Percentiles rank a stretch among this genome's conserved stretches.
Conservation (phyloP, 352 stramenopile genomes). For the Peronospora farinosa region DNA sequence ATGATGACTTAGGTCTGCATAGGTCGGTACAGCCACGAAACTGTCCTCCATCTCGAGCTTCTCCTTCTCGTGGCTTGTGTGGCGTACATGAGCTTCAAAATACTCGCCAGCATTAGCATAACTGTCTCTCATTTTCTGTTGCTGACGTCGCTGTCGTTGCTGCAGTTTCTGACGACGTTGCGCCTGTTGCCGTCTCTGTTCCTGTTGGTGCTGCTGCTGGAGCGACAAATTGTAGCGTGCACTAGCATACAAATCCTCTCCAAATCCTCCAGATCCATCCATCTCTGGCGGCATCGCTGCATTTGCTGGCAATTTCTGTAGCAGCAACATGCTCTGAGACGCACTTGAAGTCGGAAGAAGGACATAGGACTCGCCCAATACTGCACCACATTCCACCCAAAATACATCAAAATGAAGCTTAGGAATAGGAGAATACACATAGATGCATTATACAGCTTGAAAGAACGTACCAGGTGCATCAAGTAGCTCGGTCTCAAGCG, state of each 20-base stretch:
- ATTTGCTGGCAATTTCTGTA: conserved; percentile 31
- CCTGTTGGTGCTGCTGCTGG: conserved; percentile 34
- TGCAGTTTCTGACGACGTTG: conserved; percentile 23
- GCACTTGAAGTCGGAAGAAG: conserved; percentile 61
- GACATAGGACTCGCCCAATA: conserved; percentile 69
- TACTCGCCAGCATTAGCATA: conserved; percentile 18
- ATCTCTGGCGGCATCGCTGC: conserved; percentile 19
- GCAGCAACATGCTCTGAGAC: conserved; percentile 47
- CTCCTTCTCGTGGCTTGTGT: conserved; percentile 19
- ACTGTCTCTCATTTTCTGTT: conserved; percentile 26
- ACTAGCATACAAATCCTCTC: conserved; percentile 35
- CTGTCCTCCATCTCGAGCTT: conserved; percentile 41
- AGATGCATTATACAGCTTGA: neutral
- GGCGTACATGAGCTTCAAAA: conserved; percentile 22
- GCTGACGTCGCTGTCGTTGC: conserved; percentile 21
- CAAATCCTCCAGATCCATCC: conserved; percentile 28
- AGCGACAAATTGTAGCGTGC: conserved; percentile 43
- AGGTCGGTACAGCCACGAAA: conserved; percentile 53
- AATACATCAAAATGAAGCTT: conserved; percentile 5
- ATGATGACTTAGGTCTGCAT: conserved; percentile 70
- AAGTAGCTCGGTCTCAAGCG: conserved; percentile 35
- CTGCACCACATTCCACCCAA: conserved; percentile 7
- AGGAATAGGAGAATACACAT: neutral
- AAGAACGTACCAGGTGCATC: conserved; percentile 26
- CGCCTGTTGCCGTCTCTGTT: conserved; percentile 25